Conservation (phyloP, 2,329 filamentous ascomycete genomes). For the Leptographium flavum region DNA sequence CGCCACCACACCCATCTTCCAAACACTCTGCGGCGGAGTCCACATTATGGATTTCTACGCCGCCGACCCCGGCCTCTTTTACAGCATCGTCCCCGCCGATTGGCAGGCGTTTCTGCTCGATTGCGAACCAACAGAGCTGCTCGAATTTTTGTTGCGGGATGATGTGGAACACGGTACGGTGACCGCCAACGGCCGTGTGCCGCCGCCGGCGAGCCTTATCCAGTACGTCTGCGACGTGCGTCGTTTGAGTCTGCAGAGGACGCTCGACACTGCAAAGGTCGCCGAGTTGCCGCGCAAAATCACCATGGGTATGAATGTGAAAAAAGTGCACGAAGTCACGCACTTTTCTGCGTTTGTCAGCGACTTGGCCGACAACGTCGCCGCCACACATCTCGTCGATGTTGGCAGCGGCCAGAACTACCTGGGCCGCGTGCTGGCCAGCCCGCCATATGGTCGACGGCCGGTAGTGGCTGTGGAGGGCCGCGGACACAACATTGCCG, state of each 20-base stretch:
- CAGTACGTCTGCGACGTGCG: conserved; percentile 61
- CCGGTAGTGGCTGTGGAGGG: conserved; percentile 86
- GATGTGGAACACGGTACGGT: conserved; percentile 37
- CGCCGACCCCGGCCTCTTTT: conserved; percentile 67
- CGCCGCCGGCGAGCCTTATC: conserved; percentile 43
- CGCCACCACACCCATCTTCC: conserved; percentile 60
- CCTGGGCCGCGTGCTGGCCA: conserved; percentile 74
- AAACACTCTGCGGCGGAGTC: conserved; percentile 87
- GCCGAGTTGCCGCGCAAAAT: conserved; percentile 54
- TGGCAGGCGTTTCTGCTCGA: conserved; percentile 70
- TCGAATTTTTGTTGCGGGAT: conserved; percentile 71
- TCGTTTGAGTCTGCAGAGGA: conserved; percentile 50
- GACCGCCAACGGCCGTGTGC: conserved; percentile 7
- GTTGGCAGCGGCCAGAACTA: conserved; percentile 97
- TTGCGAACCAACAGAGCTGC: conserved; percentile 57
- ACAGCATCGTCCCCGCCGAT: conserved; percentile 57
- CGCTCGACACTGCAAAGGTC: conserved; percentile 32
- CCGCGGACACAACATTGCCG: conserved; percentile 70
- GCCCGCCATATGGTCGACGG: conserved; percentile 72
- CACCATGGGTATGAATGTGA: conserved; percentile 83
- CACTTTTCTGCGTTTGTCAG: conserved; percentile 82
- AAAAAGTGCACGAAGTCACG: conserved; percentile 88
- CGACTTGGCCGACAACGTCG: conserved; percentile 41
- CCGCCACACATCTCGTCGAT: conserved; percentile 72
- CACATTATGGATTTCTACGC: conserved; percentile 97